These are phyloP conservation scores for Xerocomellus chrysenteron DNA, from an alignment of 768 basidiomycete species.

Conservation along the genomic window DNA sequence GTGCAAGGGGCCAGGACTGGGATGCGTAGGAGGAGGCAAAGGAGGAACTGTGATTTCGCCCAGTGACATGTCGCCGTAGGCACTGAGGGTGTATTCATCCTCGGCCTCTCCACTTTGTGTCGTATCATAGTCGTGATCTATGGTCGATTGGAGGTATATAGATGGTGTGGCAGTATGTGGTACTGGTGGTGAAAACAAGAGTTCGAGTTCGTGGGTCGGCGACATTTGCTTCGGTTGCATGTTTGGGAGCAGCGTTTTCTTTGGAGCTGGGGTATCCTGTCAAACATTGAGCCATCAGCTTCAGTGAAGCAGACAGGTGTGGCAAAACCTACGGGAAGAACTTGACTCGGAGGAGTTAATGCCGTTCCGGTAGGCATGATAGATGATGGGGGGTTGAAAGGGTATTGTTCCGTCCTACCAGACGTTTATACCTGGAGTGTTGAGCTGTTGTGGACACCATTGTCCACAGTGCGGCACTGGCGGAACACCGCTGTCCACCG, in stretches of 20 bases:
- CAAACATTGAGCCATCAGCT: background rate
- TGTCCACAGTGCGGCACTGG: conserved; percentile 5
- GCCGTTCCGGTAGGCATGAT: conserved; percentile 9
- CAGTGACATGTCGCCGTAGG: conserved; percentile 47
- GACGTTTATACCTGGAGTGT: conserved; percentile 12
- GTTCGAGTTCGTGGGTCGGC: background rate
- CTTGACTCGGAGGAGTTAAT: background rate
- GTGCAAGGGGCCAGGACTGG: background rate
- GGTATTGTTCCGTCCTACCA: background rate
- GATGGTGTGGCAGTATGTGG: background rate
- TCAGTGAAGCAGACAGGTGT: background rate
- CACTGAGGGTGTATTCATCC: conserved; percentile 41
- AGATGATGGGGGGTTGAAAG: background rate
- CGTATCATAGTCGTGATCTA: background rate
- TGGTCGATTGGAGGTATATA: background rate
- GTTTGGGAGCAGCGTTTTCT: background rate
- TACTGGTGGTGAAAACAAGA: background rate
- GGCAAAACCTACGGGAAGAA: conserved; percentile 7
- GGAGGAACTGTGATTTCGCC: conserved; percentile 38
- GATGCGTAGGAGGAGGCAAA: background rate
- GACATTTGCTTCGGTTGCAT: background rate
- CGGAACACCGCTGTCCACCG: background rate
- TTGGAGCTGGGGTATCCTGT: conserved; percentile 10
- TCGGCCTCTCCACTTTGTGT: conserved; percentile 16
- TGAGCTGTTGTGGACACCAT: conserved; percentile 9